These are phyloP conservation scores for Francoa sonchifolia DNA, from an alignment of 441 rosid genomes.

Conservation along the genomic window DNA sequence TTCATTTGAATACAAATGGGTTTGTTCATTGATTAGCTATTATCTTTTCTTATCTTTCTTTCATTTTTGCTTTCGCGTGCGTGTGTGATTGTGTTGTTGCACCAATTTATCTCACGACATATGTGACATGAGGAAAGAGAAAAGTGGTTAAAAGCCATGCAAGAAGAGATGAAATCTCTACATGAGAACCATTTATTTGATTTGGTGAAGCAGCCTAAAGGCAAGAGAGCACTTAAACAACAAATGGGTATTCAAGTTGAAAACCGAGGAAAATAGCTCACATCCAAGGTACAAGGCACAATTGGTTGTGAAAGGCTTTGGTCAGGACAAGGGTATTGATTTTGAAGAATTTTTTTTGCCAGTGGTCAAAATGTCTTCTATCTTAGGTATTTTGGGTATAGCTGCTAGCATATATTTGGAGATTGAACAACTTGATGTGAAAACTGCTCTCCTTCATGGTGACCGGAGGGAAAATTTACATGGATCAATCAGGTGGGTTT, in stretches of 20 bases:
- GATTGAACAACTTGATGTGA: conserved; percentile 1
- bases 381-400: not conserved
- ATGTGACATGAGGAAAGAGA: not conserved
- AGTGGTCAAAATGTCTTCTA: not conserved
- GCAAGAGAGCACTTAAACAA: not conserved
- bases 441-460: not conserved
- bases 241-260: not conserved
- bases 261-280: not conserved
- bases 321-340: not conserved
- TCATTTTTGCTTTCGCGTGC: too few species aligned
- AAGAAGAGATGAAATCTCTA: not conserved
- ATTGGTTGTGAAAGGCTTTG: not conserved
- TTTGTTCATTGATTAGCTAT: too few species aligned
- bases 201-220: not conserved
- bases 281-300: not conserved
- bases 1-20: too few species aligned
- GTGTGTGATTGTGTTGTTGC: too few species aligned
- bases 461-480: conserved; percentile 1
- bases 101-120: too few species aligned
- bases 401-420: not conserved
- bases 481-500: not conserved
- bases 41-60: too few species aligned
- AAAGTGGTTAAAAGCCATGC: not conserved
- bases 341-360: not conserved
- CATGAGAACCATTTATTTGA: not conserved